Evolutionary conservation across 495 filamentous ascomycete genomes (phyloP), one percentile per base, ranked within the genome.

Genomic region (Lasiosphaeria hispida): DNA sequence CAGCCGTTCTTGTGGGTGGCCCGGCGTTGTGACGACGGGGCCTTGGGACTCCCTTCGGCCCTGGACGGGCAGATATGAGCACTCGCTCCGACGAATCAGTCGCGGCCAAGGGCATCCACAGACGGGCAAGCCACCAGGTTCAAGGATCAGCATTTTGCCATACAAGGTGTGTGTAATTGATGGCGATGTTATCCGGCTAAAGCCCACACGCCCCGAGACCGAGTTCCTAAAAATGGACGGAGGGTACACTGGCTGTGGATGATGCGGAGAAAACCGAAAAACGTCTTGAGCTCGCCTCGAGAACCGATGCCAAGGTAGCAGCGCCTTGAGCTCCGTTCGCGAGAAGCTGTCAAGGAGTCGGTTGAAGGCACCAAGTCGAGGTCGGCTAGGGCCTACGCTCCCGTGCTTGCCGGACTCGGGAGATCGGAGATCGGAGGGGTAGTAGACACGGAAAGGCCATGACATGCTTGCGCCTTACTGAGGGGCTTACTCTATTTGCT

Each of bases 101-200:
- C 38, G 30, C 37, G 44, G 48, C 48, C 39, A 36, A 15, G 9
- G n/a, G 19, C 23, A 11, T 34, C 14, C 48, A 58, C 40, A 38
- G 58, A 51, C 48, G 8, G 45, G 45, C 17, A 36, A 23, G 34
- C 54, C 57, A 36, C 57, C 36, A 56, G 54, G 40, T 55, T 51
- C 61, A 63, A 41, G 58, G 63, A 66, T 63, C 61, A 48, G 45
- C 63, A 66, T 66, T 66, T 61, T 66, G 52, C 63, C 63, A 66
- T 63, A 65, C 53, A 63, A 51, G 18, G 45, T 63, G 59, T 63
- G 60, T 60, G 54, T 50, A 63, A 58, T 63, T 66, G 53, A 60
- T 52, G 42, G 57, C n/a, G 48, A 36, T 61, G 55, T 30, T 60
- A 58, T 63, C 61, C 63, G 61, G 63, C 58, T 66, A 66, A 66